Percentiles rank a stretch among this genome's conserved stretches.
Conservation (phyloP, 352 stramenopile genomes). For the Pythium monospermum region DNA sequence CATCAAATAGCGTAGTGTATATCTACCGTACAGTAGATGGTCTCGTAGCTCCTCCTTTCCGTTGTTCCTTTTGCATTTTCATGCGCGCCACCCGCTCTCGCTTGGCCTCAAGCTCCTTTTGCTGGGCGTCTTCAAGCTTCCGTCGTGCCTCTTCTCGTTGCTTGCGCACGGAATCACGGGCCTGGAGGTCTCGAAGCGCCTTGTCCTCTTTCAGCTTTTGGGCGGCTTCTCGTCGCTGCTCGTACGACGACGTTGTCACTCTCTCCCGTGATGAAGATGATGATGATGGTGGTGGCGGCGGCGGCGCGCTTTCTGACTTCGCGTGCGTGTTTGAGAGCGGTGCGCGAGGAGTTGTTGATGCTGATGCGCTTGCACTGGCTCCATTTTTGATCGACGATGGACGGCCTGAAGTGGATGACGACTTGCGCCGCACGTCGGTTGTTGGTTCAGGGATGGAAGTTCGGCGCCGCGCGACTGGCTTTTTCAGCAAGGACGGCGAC, state of each 20-base stretch:
- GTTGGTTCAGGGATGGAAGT: no score
- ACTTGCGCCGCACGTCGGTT: no score
- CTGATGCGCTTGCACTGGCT: neutral
- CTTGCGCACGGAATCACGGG: constrained; percentile 55
- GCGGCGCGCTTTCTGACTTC: neutral
- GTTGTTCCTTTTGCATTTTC: constrained; percentile 37
- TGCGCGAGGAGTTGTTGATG: neutral
- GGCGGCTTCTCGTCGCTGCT: constrained; percentile 48
- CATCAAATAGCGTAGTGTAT: neutral
- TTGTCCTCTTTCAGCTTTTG: constrained; percentile 74
- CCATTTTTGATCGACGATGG: neutral
- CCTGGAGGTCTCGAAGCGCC: constrained; percentile 50
- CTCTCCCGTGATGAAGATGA: constrained; percentile 1
- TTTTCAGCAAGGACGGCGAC: no score
- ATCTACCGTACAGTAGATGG: constrained; percentile 3
- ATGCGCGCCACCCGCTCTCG: constrained; percentile 60
- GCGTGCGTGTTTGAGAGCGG: neutral
- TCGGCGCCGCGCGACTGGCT: no score
- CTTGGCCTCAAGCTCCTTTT: constrained; percentile 66
- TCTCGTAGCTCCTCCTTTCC: neutral
- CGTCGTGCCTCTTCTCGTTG: constrained; percentile 57
- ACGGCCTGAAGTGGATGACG: neutral
- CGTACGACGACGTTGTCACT: constrained; percentile 32
- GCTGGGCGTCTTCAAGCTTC: constrained; percentile 58
- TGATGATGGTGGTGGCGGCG: constrained; percentile 4